A percentile compares a stretch with the other conserved stretches of the same genome.
These are phyloP conservation scores for Colletotrichum phormii DNA, from an alignment of 2,329 filamentous ascomycete species.

Conservation along the genomic window DNA sequence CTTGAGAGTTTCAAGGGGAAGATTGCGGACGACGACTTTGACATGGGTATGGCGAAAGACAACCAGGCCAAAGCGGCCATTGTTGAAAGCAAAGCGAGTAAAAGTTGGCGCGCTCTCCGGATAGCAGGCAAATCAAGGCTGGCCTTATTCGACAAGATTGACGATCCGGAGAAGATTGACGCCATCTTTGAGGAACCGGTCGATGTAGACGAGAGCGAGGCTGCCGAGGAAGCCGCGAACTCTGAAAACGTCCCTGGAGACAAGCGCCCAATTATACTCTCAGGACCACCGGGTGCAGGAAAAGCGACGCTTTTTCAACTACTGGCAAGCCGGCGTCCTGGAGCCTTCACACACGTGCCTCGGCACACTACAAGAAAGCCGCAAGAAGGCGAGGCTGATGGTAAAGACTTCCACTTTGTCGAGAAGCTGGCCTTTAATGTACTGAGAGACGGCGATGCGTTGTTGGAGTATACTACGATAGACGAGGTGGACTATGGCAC, in stretches of 20 bases:
- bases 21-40: constrained; percentile 84
- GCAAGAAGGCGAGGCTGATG: constrained; percentile 62
- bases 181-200: constrained; percentile 64
- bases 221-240: constrained; percentile 45
- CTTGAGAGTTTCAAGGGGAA: constrained; percentile 77
- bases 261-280: constrained; percentile 71
- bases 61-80: constrained; percentile 66
- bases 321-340: constrained; percentile 72
- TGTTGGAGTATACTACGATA: constrained; percentile 66
- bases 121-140: constrained; percentile 81
- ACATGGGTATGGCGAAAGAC: constrained; percentile 83
- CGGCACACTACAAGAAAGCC: constrained; percentile 66
- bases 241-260: constrained; percentile 57
- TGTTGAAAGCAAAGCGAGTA: constrained; percentile 82
- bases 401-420: constrained; percentile 67
- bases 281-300: constrained; percentile 71
- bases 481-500: constrained; percentile 67
- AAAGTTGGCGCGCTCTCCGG: constrained; percentile 89
- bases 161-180: constrained; percentile 79
- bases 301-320: constrained; percentile 73
- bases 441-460: constrained; percentile 69
- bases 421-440: constrained; percentile 65
- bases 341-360: constrained; percentile 71
- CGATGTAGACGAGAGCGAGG: constrained; percentile 50
- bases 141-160: constrained; percentile 85